Conservation (phyloP, 2,329 filamentous ascomycete species). For the Ophioceras dolichostomum region DNA sequence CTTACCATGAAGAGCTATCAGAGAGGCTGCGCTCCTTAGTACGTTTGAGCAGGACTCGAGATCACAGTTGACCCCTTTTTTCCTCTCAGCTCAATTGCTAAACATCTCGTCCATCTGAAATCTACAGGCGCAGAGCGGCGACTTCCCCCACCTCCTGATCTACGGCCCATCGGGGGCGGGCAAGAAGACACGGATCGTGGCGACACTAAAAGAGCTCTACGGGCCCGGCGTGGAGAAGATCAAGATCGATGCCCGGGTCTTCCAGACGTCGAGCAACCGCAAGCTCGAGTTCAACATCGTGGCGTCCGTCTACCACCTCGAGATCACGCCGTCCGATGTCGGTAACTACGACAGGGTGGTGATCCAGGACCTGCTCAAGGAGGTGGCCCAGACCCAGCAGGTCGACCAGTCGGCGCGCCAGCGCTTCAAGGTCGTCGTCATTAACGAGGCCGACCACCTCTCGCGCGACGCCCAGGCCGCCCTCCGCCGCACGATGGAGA, state of each 20-base stretch:
- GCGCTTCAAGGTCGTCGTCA: conserved; percentile 95
- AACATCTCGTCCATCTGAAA: conserved; percentile 1
- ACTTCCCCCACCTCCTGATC: conserved; percentile 94
- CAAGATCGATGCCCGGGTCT: conserved; percentile 95
- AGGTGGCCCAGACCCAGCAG: conserved; percentile 97
- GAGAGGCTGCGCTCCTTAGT: conserved; percentile 78
- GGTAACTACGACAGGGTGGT: conserved; percentile 95
- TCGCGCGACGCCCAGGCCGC: conserved; percentile 92
- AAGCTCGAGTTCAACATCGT: conserved; percentile 99
- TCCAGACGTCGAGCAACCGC: conserved; percentile 89
- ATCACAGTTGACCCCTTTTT: not conserved
- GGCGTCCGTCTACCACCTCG: conserved; percentile 90
- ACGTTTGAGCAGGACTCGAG: conserved; percentile 25
- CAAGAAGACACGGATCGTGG: conserved; percentile 95
- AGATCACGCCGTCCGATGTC: conserved; percentile 95
- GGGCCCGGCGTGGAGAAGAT: conserved; percentile 98
- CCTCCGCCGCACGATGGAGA: conserved; percentile 93
- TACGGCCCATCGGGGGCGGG: conserved; percentile 94
- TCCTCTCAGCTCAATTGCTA: not conserved
- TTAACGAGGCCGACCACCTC: conserved; percentile 95
- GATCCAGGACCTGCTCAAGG: conserved; percentile 88
- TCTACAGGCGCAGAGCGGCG: conserved; percentile 84
- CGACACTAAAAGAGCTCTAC: conserved; percentile 89
- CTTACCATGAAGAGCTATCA: conserved; percentile 83
- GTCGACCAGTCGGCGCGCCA: conserved; percentile 89